Evolutionary conservation across 345 rosid species (phyloP).

Genomic region (Gossypium longicalyx): DNA sequence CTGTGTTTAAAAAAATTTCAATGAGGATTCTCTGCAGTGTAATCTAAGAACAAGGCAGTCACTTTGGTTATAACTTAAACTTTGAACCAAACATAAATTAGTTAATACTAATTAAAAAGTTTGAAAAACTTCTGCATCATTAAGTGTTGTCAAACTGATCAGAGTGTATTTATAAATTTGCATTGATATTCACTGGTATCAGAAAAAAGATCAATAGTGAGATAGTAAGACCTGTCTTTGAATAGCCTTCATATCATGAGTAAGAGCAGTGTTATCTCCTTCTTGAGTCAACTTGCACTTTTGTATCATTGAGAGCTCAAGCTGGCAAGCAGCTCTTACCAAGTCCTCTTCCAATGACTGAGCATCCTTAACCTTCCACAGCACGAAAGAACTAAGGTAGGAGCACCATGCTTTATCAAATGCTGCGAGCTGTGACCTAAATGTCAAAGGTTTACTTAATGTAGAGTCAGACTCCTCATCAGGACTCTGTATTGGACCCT

Average conservation of each 20-base stretch:
- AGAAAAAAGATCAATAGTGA: constrained; percentile 1
- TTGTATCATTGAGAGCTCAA: constrained; percentile 94
- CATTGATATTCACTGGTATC: neutral
- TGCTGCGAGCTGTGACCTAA: constrained; percentile 66
- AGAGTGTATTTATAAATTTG: neutral
- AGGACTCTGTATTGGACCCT: constrained; percentile 62
- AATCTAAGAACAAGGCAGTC: neutral
- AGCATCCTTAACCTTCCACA: constrained; percentile 98
- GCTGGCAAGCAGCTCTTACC: constrained; percentile 97
- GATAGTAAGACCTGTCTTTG: constrained; percentile 68
- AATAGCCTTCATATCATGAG: constrained; percentile 90
- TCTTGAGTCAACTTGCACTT: constrained; percentile 72
- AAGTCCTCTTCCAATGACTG: constrained; percentile 75
- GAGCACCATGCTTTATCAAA: constrained; percentile 88
- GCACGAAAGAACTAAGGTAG: constrained; percentile 76
- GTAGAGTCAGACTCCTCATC: constrained; percentile 44
- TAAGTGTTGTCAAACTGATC: neutral
- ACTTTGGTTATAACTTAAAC: neutral
- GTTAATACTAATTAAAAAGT: neutral
- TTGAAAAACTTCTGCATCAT: neutral
- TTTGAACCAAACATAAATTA: neutral
- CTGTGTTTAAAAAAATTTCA: constrained; percentile 31
- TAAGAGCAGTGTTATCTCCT: constrained; percentile 52
- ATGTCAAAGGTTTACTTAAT: constrained; percentile 46
- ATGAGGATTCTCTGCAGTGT: neutral